Conservation (phyloP, 495 filamentous ascomycete species). For the Neurospora sp. region DNA sequence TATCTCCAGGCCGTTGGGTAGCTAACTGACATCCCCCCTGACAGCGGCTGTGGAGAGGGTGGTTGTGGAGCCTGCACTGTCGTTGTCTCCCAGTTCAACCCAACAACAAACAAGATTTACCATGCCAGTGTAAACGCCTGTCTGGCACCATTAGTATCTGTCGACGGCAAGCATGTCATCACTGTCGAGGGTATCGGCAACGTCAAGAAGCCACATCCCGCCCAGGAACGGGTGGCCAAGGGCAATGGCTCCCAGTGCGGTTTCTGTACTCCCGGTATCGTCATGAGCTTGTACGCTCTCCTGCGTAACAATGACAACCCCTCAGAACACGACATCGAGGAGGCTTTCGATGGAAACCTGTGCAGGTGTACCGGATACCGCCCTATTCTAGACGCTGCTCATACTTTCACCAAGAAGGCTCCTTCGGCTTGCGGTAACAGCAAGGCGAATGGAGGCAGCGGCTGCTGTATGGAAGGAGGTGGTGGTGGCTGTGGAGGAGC, state of each 20-base stretch:
- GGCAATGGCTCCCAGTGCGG: slow-evolving; percentile 58
- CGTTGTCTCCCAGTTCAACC: slow-evolving; percentile 85
- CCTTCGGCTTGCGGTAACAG: slow-evolving; percentile 45
- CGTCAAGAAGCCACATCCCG: slow-evolving; percentile 75
- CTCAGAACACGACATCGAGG: slow-evolving; percentile 67
- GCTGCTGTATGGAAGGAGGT: slow-evolving; percentile 58
- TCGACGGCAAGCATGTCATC: slow-evolving; percentile 97
- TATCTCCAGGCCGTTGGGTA: slow-evolving; percentile 6
- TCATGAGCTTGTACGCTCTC: slow-evolving; percentile 87
- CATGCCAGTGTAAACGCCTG: slow-evolving; percentile 93
- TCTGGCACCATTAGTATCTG: slow-evolving; percentile 78
- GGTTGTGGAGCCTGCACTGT: slow-evolving; percentile 97
- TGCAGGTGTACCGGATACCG: slow-evolving; percentile 94
- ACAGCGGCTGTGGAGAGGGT: slow-evolving; percentile 83
- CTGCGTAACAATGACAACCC: slow-evolving; percentile 62
- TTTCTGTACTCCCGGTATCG: slow-evolving; percentile 96
- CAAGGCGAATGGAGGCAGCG: slow-evolving; percentile 48
- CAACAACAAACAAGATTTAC: slow-evolving; percentile 80
- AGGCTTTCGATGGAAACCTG: slow-evolving; percentile 90
- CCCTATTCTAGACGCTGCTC: slow-evolving; percentile 86
- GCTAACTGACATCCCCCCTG: slow-evolving; percentile 17
- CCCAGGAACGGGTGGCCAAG: slow-evolving; percentile 84
- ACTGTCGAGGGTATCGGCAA: slow-evolving; percentile 97
- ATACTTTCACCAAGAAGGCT: slow-evolving; percentile 48
- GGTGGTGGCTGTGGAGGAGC: slow-evolving; percentile 51